Evolutionary conservation across 768 basidiomycete genomes (phyloP).

Genomic region (Rhizopogon rudus): DNA sequence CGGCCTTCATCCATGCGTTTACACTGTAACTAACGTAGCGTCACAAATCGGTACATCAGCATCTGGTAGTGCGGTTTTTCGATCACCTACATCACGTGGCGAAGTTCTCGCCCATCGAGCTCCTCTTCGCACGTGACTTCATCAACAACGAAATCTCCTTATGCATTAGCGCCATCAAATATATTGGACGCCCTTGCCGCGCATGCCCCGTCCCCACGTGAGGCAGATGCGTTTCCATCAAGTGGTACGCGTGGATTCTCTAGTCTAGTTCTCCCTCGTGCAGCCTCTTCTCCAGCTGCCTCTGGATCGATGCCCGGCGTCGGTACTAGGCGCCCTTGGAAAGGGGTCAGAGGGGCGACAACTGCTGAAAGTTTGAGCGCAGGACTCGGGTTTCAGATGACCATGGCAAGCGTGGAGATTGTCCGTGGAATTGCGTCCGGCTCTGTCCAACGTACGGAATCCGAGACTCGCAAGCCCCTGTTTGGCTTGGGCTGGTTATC

Average conservation of each 20-base stretch:
- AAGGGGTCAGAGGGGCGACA: slow-evolving; percentile 11
- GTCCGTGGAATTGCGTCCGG: slow-evolving; percentile 46
- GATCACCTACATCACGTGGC: slow-evolving; percentile 6
- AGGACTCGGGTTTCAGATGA: slow-evolving; percentile 49
- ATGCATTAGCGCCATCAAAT: slow-evolving; percentile 23
- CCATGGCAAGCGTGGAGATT: slow-evolving; percentile 85
- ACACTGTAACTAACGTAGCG: neutral
- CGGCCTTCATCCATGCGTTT: slow-evolving; percentile 1
- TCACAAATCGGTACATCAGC: slow-evolving; percentile 1
- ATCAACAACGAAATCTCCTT: slow-evolving; percentile 27
- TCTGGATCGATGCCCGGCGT: slow-evolving; percentile 6
- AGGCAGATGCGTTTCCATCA: slow-evolving; percentile 27
- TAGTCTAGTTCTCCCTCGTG: slow-evolving; percentile 47
- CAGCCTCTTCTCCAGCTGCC: slow-evolving; percentile 18
- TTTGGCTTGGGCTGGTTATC: slow-evolving; percentile 27
- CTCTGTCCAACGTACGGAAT: slow-evolving; percentile 11
- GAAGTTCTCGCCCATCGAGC: slow-evolving; percentile 13
- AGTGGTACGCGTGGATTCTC: slow-evolving; percentile 56
- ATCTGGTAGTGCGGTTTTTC: slow-evolving; percentile 1
- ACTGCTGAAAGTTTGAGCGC: slow-evolving; percentile 19
- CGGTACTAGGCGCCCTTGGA: slow-evolving; percentile 20
- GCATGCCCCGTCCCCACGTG: slow-evolving; percentile 21
- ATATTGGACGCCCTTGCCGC: slow-evolving; percentile 28
- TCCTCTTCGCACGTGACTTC: slow-evolving; percentile 7
- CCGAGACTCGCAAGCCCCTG: slow-evolving; percentile 16